Evolutionary conservation across 2,329 filamentous ascomycete genomes (phyloP), one percentile per base, ranked within the genome.

Genomic region (Aspergillus fijiensis): DNA sequence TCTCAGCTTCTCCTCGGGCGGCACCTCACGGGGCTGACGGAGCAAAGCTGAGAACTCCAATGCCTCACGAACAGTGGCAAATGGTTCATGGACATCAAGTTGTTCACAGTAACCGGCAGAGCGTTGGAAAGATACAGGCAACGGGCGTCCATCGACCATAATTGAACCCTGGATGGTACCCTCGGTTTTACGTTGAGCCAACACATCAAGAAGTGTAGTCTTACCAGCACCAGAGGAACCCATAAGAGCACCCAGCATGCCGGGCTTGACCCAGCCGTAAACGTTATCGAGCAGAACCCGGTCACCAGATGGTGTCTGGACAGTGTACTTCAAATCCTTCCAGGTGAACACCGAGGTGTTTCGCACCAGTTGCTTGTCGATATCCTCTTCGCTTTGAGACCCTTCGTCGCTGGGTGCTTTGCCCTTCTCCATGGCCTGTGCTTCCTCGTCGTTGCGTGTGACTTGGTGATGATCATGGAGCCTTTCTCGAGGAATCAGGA

Each of bases 181-280:
- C 35, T 81, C 80, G 4, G 79, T 86, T 70, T 91, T 88, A 1
- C 90, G 84, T 66, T 92, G 89, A 0, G 89, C 87, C 2, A 89
- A 76, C 0, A 89, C 90, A 71, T 94, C 91, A 5, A 95, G 79
- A 0, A 95, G 79, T 0, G 91, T 94, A 0, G 76, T 79, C 74
- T 95, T 95, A 2, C 91, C 91, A 5, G 91, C 91, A 31, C 89
- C 89, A 1, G 86, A 90, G 1, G 89, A 88, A 27, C 91, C 91
- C 81, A 94, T 90, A 1, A 95, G 79, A 0, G 91, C 91, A 21
- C 90, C 85, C 78, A 95, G 84, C 61, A 89, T 81, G 9, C 91
- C 90, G 0, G 90, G 90, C 69, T 91, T 92, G 2, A 87, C 89
- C 70, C 90, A 93, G 0, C 91, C 91, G 60, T 83, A 86, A 50